Conservation (phyloP, 1,284 basidiomycete genomes). For the Sporisorium reilianum region DNA sequence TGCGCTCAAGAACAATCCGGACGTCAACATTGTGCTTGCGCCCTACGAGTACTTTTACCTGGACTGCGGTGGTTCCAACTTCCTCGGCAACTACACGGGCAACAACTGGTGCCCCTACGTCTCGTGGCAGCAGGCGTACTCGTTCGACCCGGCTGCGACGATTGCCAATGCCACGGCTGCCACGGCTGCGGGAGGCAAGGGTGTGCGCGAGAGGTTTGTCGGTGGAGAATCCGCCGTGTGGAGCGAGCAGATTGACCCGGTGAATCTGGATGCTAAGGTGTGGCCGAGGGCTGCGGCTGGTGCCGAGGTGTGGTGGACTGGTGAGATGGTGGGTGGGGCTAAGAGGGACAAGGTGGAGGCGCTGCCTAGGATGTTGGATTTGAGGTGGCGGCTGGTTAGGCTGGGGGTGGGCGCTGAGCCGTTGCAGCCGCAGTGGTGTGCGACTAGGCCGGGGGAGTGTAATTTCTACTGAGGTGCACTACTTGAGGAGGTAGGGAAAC, state of each 20-base stretch:
- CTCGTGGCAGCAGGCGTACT: constrained; percentile 73
- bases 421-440: constrained; percentile 85
- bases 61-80: constrained; percentile 77
- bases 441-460: constrained; percentile 48
- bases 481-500: no score
- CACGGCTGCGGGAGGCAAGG: background rate
- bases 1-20: constrained; percentile 76
- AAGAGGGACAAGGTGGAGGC: constrained; percentile 75
- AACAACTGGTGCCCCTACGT: constrained; percentile 73
- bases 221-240: constrained; percentile 81
- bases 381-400: constrained; percentile 75
- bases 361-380: constrained; percentile 81
- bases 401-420: constrained; percentile 78
- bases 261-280: constrained; percentile 78
- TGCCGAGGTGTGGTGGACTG: constrained; percentile 86
- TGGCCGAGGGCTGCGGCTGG: constrained; percentile 83
- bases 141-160: constrained; percentile 76
- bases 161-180: constrained; percentile 41
- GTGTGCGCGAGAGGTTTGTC: constrained; percentile 72
- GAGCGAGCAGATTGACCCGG: constrained; percentile 80
- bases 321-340: constrained; percentile 68
- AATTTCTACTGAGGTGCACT: constrained; percentile 43
- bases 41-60: constrained; percentile 82
- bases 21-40: constrained; percentile 75
- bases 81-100: constrained; percentile 77